Evolutionary conservation across 306 rosid genomes (phyloP).

Genomic region (Medicago truncatula): MtrunA17r5.0-ANR NC_053046.1:20558001-20558500

Average conservation of each 20-base stretch:
- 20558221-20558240: constrained; percentile 14
- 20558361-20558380: constrained; percentile 31
- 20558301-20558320: constrained; percentile 6
- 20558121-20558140: constrained; percentile 21
- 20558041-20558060: constrained; percentile 27
- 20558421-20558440: constrained; percentile 15
- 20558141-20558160: background rate
- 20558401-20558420: constrained; percentile 35
- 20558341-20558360: constrained; percentile 50
- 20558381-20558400: constrained; percentile 43
- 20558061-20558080: constrained; percentile 19
- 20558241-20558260: constrained; percentile 39
- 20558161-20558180: background rate
- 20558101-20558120: constrained; percentile 27
- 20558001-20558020: constrained; percentile 7
- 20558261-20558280: constrained; percentile 39
- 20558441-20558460: constrained; percentile 37
- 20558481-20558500: constrained; percentile 23
- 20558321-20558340: constrained; percentile 5
- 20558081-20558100: constrained; percentile 4
- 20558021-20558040: background rate
- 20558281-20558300: constrained; percentile 52
- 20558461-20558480: constrained; percentile 42
- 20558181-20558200: background rate
- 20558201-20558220: background rate